Conservation (phyloP, 78 protist genomes). For the Dictyostelium brefeldianum region DNA sequence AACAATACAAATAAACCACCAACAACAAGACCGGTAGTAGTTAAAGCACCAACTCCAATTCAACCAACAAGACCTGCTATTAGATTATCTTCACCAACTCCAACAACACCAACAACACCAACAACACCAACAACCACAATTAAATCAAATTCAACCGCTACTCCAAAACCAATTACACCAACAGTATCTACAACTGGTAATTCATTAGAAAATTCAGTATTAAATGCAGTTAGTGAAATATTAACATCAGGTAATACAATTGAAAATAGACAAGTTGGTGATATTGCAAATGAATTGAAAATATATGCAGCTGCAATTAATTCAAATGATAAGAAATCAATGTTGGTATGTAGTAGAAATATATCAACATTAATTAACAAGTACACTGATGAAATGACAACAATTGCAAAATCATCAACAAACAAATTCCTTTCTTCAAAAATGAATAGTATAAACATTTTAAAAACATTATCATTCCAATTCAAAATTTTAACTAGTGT, state of each 20-base stretch:
- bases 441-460: conserved; percentile 4
- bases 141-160: neutral
- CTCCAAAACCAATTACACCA: neutral
- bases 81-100: neutral
- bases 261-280: conserved; percentile 6
- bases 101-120: neutral
- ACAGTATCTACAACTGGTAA: neutral
- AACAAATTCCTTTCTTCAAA: conserved; percentile 12
- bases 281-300: conserved; percentile 39
- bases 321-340: conserved; percentile 24
- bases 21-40: neutral
- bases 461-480: conserved; percentile 57
- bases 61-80: neutral
- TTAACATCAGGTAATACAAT: neutral
- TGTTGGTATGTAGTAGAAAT: conserved; percentile 34
- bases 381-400: conserved; percentile 13
- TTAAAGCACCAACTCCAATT: neutral
- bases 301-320: conserved; percentile 26
- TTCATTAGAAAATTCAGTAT: conserved; percentile 37
- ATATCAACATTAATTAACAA: conserved; percentile 31
- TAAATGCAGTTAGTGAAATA: conserved; percentile 18
- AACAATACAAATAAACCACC: neutral
- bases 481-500: conserved; percentile 68
- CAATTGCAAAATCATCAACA: neutral
- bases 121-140: neutral